Evolutionary conservation across 495 filamentous ascomycete genomes (phyloP), one percentile per base, ranked within the genome.

Genomic region (Penicillium lagena): DNA sequence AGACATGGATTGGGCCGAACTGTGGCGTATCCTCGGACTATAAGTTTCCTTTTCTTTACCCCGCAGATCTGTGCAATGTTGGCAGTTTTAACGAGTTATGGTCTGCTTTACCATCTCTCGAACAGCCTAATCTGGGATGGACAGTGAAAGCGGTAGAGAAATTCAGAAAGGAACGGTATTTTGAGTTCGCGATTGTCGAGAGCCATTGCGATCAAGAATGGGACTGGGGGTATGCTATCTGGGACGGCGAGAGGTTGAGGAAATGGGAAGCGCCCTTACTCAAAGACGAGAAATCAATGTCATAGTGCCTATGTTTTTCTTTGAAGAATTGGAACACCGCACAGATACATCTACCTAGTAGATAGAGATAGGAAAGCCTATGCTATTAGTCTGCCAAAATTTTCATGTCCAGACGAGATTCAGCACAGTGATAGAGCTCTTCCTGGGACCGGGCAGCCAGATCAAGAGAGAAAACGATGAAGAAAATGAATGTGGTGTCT

Each of bases 191-290:
- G 7, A 40, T 48, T 7, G 9, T n/a, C 30, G 22, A 43, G 2
- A 39, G 22, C 12, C 6, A 29, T 9, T n/a, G 11, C 29, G 45
- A 48, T 11, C 7, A 37, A 34, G 45, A 48, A 29, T 42, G 45
- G 45, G 45, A 48, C 14, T 48, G 45, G 45, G 33, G 45, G 12
- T 48, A 48, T 32, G 45, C 45, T 35, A 15, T 48, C 11, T 48
- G 45, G 45, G 45, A 48, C 12, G 33, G 13, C 1, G 27, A 32
- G 27, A 40, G 45, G 12, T 12, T 48, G 35, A 28, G 29, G 32
- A 22, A 48, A 12, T 48, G 45, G 45, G 15, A 40, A 32, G 39
- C 39, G 29, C 39, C 39, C 10, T 30, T 41, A n/a, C 29, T 41
- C 12, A 12, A 29, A 12, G 29, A 61, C 55, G 40, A 34, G 22